These are phyloP conservation scores for Heterobasidion annosum DNA, from an alignment of 1,284 basidiomycete genomes.

Conservation along the genomic window DNA sequence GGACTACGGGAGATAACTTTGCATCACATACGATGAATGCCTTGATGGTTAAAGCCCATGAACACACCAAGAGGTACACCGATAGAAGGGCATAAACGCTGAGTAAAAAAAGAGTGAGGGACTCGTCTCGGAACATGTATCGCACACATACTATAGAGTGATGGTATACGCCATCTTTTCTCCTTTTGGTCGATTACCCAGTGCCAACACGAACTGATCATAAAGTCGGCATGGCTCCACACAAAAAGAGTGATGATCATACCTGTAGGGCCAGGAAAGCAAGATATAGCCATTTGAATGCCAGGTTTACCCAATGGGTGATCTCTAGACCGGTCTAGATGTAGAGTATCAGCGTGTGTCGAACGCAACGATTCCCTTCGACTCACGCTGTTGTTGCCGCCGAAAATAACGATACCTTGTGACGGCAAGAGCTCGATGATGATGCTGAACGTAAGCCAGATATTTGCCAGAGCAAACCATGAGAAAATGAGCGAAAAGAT, in stretches of 20 bases:
- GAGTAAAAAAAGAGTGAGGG: background rate
- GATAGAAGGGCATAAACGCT: slow-evolving; percentile 78
- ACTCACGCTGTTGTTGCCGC: slow-evolving; percentile 30
- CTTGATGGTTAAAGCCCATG: slow-evolving; percentile 73
- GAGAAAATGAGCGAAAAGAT: slow-evolving; percentile 76
- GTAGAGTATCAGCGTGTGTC: background rate
- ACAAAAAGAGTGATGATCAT: slow-evolving; percentile 5
- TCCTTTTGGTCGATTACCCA: slow-evolving; percentile 95
- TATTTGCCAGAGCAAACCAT: slow-evolving; percentile 89
- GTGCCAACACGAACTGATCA: slow-evolving; percentile 78
- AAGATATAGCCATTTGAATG: slow-evolving; percentile 83
- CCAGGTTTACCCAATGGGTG: slow-evolving; percentile 89
- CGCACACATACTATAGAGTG: slow-evolving; percentile 60
- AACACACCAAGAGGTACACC: slow-evolving; percentile 78
- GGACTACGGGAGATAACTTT: background rate
- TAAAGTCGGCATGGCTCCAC: background rate
- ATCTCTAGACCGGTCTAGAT: background rate
- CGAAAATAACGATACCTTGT: slow-evolving; percentile 62
- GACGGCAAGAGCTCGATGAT: slow-evolving; percentile 84
- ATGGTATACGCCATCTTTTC: slow-evolving; percentile 77
- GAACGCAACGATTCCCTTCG: background rate
- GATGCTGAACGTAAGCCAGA: slow-evolving; percentile 95
- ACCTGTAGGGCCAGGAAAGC: slow-evolving; percentile 71
- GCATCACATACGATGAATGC: slow-evolving; percentile 47
- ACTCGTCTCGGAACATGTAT: background rate